Conservation (phyloP, 2,329 filamentous ascomycete species). For the Colletotrichum chlorophyti region DNA sequence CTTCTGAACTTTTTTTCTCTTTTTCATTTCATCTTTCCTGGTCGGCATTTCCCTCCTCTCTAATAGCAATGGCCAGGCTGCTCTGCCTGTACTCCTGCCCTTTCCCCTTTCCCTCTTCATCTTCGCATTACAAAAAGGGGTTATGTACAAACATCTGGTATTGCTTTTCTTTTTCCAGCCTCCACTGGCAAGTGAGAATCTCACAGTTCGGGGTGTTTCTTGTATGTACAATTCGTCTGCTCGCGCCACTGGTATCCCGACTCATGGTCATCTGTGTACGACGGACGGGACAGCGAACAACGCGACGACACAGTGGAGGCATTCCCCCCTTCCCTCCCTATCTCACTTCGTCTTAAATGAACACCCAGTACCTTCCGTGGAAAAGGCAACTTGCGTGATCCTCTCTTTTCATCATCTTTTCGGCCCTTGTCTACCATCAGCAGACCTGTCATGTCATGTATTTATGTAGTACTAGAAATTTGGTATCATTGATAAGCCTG, state of each 20-base stretch:
- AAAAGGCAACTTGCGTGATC: too few species aligned
- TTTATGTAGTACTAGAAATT: neutral
- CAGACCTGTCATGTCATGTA: neutral
- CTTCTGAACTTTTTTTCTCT: neutral
- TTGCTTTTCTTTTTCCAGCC: neutral
- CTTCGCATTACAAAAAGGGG: conserved; percentile 29
- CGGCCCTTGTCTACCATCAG: neutral
- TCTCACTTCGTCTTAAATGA: too few species aligned
- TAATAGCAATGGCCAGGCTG: neutral
- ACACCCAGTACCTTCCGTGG: too few species aligned
- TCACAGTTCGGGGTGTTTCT: conserved; percentile 1
- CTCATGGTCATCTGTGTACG: neutral
- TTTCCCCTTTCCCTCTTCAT: neutral
- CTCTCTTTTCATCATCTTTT: neutral
- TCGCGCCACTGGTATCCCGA: conserved; percentile 8
- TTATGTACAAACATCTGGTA: conserved; percentile 24
- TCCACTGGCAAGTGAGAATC: conserved; percentile 13
- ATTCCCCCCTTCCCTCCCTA: neutral
- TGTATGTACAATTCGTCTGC: conserved; percentile 26
- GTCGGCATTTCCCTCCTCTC: neutral
- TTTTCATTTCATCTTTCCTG: conserved; percentile 24
- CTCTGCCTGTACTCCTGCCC: neutral
- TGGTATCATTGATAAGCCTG: neutral
- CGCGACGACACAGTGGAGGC: conserved; percentile 21
- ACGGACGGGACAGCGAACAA: conserved; percentile 2